Conservation (phyloP, 2,329 filamentous ascomycete species). For the Phialemoniopsis sp. region DNA sequence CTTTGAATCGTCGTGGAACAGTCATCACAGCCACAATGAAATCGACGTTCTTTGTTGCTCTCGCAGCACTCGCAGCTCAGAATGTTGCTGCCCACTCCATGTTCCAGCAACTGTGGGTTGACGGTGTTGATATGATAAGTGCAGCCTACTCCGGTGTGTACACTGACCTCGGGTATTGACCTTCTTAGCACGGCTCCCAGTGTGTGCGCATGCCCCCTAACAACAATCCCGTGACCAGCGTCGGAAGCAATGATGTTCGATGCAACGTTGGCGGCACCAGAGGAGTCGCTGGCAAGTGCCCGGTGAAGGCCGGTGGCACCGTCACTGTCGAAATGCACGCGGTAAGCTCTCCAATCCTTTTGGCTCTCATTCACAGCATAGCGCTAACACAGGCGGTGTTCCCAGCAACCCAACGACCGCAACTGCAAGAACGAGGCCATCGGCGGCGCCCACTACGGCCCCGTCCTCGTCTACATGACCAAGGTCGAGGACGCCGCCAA, state of each 20-base stretch:
- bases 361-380: neutral
- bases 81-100: slow-evolving; percentile 41
- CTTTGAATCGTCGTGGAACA: neutral
- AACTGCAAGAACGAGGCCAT: slow-evolving; percentile 38
- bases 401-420: slow-evolving; percentile 28
- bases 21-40: slow-evolving; percentile 25
- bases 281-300: slow-evolving; percentile 34
- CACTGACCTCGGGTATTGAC: slow-evolving; percentile 10
- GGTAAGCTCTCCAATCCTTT: slow-evolving; percentile 7
- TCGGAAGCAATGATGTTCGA: slow-evolving; percentile 33
- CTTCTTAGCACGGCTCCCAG: slow-evolving; percentile 22
- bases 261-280: slow-evolving; percentile 37
- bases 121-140: slow-evolving; percentile 35
- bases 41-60: slow-evolving; percentile 20
- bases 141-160: neutral
- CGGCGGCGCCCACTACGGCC: slow-evolving; percentile 42
- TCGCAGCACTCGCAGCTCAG: slow-evolving; percentile 26
- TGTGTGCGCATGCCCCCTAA: slow-evolving; percentile 44
- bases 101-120: slow-evolving; percentile 46
- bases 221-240: slow-evolving; percentile 47
- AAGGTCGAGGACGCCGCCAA: slow-evolving; percentile 37
- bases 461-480: slow-evolving; percentile 38
- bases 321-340: slow-evolving; percentile 57
- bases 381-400: slow-evolving; percentile 10
- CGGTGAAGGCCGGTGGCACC: slow-evolving; percentile 39